Base-by-base conservation (phyloP, 2,329 filamentous ascomycete species). In the Colletotrichum theobromicola region DNA sequence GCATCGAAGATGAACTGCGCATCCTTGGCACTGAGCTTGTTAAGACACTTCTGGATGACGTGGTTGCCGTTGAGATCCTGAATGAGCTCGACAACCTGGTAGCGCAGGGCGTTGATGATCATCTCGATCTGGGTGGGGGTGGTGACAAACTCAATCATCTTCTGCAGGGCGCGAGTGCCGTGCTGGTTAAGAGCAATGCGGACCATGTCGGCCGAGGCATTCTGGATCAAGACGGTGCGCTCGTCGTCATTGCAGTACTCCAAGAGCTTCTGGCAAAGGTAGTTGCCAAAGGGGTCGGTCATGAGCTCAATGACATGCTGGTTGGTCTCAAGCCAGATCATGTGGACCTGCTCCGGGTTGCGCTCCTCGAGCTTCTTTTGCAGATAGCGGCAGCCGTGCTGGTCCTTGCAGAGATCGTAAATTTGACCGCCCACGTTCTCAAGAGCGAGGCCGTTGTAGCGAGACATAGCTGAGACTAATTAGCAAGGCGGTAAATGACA, bases 281-380 rank as follows among this genome's bases (percentile, higher is more conserved):
- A 99, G 88, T 99, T 99, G 83, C 97, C 97, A 84, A 99, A 99
- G 12, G 97, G 96, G 85, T 99, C 96, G 75, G 95, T 98, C 97
- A 99, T 99, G 77, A 99, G 89, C 87, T 99, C 97, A 77, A 98
- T 93, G 79, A 99, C 96, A 83, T 98, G 95, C 81, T 94, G 90
- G 82, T 96, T 95, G 67, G 96, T 98, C 88, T 99, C 97, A 34
- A 93, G 88, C 89, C 97, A 99, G 83, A 99, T 98, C 88, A 96
- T 93, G 83, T 97, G 94, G 66, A 98, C 91, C 80, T 97, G 92
- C 32, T 96, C 93, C 7, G 93, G 90, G 78, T 93, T 93, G 79
- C 94, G 94, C 81, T 98, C 96, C 86, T 99, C 97, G 7, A 99
- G 90, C 87, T 98, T 98, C 88, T 98, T 97, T 87, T 99, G 97